phyloP scores from a whole-genome alignment of 2,329 filamentous ascomycete species.

The Elsinoe batatas region DNA sequence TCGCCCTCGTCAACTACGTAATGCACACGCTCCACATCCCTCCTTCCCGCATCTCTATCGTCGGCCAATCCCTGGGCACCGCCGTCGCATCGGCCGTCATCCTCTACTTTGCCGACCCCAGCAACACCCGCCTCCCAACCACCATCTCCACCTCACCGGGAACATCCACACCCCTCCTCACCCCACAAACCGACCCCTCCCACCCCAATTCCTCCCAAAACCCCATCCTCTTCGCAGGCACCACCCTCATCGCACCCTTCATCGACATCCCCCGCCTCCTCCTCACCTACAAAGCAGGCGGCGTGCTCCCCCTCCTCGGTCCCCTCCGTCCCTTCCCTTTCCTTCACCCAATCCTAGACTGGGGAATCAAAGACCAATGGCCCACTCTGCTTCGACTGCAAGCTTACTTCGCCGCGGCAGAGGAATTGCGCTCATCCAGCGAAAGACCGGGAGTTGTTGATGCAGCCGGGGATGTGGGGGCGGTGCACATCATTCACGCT shows the following conservation, averaged over 20 bases:
- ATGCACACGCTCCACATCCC: slow-evolving; percentile 55
- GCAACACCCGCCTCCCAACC: not conserved
- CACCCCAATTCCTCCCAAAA: not conserved
- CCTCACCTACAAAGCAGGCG: slow-evolving; percentile 67
- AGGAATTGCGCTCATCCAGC: not conserved
- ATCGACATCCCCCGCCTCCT: slow-evolving; percentile 63
- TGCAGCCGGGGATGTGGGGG: not conserved
- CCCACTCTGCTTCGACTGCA: slow-evolving; percentile 57
- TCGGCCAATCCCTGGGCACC: slow-evolving; percentile 83
- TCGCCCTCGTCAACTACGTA: slow-evolving; percentile 63
- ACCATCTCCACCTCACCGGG: not conserved
- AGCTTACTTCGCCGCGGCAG: slow-evolving; percentile 43
- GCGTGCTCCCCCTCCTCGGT: slow-evolving; percentile 66
- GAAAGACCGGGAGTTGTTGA: not conserved
- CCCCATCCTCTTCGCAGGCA: slow-evolving; percentile 59
- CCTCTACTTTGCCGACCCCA: slow-evolving; percentile 50
- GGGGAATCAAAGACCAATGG: slow-evolving; percentile 72
- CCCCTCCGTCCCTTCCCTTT: slow-evolving; percentile 60
- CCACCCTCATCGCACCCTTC: slow-evolving; percentile 74
- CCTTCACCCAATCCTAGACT: slow-evolving; percentile 51
- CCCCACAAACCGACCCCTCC: not conserved
- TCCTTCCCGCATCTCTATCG: slow-evolving; percentile 62
- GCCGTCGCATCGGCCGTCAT: slow-evolving; percentile 68
- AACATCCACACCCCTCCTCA: slow-evolving; percentile 1
- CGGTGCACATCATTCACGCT: slow-evolving; percentile 10